phyloP scores from a whole-genome alignment of 2,329 filamentous ascomycete species.

The Penicillium palitans region DNA sequence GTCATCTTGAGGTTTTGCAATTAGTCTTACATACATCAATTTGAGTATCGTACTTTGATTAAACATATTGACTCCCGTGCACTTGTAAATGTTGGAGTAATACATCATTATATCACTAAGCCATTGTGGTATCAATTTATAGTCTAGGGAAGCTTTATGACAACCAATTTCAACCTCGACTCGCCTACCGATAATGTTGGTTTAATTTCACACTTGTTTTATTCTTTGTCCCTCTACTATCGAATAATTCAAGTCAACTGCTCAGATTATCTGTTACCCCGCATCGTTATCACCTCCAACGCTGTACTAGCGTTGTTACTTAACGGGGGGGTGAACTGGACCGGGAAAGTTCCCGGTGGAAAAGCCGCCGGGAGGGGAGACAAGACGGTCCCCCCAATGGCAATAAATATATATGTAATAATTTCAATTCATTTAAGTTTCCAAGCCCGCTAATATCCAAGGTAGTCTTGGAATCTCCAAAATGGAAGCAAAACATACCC shows the following conservation, averaged over 20 bases:
- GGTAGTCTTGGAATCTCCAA: background rate
- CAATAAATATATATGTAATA: background rate
- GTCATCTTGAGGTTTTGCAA: background rate
- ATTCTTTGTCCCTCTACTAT: background rate
- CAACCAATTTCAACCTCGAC: background rate
- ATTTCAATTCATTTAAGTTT: background rate
- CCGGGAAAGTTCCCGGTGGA: conserved; percentile 6
- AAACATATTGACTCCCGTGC: background rate
- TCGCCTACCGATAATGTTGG: background rate
- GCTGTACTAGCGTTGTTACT: background rate
- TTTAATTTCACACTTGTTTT: background rate
- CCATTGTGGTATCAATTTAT: background rate
- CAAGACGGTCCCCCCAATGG: background rate
- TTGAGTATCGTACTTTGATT: background rate
- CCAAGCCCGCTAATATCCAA: background rate
- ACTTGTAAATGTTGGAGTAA: background rate
- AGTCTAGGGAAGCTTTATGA: too few species aligned
- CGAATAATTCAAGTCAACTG: too few species aligned
- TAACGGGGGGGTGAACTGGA: background rate
- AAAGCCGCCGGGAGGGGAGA: conserved; percentile 3
- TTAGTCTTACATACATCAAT: background rate
- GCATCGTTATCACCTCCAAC: background rate
- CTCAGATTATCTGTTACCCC: background rate
- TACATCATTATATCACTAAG: background rate
- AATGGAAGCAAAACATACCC: conserved; percentile 21